Evolutionary conservation across 495 filamentous ascomycete species (phyloP).

Genomic region (Trypethelium eluteriae): DNA sequence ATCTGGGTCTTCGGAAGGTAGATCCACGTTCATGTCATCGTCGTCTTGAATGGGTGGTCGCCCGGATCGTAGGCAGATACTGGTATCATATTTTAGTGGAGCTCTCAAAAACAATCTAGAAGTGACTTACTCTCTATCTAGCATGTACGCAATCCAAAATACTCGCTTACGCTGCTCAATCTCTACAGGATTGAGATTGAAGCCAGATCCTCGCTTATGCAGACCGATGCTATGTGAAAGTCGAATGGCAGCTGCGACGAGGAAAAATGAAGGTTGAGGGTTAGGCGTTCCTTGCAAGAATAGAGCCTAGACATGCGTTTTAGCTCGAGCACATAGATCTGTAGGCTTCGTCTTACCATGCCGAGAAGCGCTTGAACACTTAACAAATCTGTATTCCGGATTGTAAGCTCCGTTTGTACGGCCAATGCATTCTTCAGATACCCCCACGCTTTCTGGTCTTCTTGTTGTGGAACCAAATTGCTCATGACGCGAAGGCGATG

Average conservation of each 20-base stretch:
- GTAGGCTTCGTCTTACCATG: constrained; percentile 51
- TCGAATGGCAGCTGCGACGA: constrained; percentile 87
- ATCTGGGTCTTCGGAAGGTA: constrained; percentile 81
- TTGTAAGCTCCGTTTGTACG: constrained; percentile 81
- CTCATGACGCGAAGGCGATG: constrained; percentile 92
- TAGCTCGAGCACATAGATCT: constrained; percentile 16
- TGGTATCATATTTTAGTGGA: constrained; percentile 29
- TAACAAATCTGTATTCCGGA: constrained; percentile 90
- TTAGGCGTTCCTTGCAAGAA: constrained; percentile 97
- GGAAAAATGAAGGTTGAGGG: constrained; percentile 87
- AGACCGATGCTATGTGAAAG: constrained; percentile 90
- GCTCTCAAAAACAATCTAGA: background rate
- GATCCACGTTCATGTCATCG: constrained; percentile 95
- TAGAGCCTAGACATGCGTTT: constrained; percentile 49
- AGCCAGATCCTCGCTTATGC: constrained; percentile 84
- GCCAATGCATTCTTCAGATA: constrained; percentile 96
- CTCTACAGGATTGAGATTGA: constrained; percentile 83
- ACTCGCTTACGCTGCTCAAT: constrained; percentile 93
- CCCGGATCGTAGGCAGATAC: constrained; percentile 82
- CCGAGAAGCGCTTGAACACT: constrained; percentile 95
- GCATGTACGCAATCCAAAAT: constrained; percentile 95
- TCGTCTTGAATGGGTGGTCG: constrained; percentile 92
- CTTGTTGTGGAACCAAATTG: constrained; percentile 79
- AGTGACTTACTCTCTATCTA: constrained; percentile 73
- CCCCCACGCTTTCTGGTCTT: constrained; percentile 87